These are phyloP conservation scores for Talaromyces sp. DNA, from an alignment of 2,329 filamentous ascomycete species.

Conservation along the genomic window DNA sequence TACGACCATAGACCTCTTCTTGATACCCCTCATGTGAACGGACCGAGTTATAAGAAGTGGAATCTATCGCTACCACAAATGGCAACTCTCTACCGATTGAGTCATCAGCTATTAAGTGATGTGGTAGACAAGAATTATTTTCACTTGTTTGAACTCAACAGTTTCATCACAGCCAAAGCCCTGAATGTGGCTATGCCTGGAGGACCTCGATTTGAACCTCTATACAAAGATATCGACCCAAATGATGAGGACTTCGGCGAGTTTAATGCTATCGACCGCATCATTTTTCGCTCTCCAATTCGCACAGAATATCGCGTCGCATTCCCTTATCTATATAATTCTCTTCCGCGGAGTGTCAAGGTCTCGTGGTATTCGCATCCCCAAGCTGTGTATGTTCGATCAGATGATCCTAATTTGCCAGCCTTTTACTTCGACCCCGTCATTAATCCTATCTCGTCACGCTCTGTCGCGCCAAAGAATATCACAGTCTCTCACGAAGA, in stretches of 20 bases:
- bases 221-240: slow-evolving; percentile 98
- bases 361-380: slow-evolving; percentile 91
- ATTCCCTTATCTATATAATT: slow-evolving; percentile 94
- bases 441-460: slow-evolving; percentile 95
- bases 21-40: slow-evolving; percentile 91
- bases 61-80: slow-evolving; percentile 91
- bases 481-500: slow-evolving; percentile 90
- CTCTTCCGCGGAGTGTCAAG: slow-evolving; percentile 86
- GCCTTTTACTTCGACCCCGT: slow-evolving; percentile 98
- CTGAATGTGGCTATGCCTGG: slow-evolving; percentile 97
- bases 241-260: slow-evolving; percentile 99
- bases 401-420: slow-evolving; percentile 82
- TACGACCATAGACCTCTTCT: slow-evolving; percentile 89
- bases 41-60: slow-evolving; percentile 94
- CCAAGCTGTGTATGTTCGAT: slow-evolving; percentile 82
- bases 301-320: slow-evolving; percentile 93
- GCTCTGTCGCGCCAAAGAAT: slow-evolving; percentile 90
- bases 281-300: slow-evolving; percentile 94
- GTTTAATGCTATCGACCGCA: slow-evolving; percentile 98
- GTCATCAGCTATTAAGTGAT: slow-evolving; percentile 84
- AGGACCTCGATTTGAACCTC: slow-evolving; percentile 88
- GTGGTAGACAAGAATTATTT: slow-evolving; percentile 96
- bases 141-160: slow-evolving; percentile 92
- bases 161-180: slow-evolving; percentile 92
- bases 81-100: slow-evolving; percentile 89